Base-by-base conservation (phyloP, 208 protist genomes). In the Perkinsela sp. region DNA sequence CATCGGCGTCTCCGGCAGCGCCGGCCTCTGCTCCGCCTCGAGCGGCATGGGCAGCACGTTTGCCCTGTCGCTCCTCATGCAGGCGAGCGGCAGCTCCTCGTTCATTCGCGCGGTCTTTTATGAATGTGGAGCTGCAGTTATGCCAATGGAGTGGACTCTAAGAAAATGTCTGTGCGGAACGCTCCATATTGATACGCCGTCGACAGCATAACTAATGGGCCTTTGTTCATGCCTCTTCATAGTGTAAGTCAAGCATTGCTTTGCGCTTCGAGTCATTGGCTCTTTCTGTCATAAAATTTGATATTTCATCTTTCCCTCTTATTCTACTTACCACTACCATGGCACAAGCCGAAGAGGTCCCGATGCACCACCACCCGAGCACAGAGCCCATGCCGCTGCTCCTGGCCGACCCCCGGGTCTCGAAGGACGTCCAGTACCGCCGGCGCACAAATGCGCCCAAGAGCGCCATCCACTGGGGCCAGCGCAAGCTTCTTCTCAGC, bases 401-500 rank as follows among this genome's bases (percentile, higher is more conserved):
- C 13, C 6, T 57, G 6, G 22, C 40, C 40, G 40, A 57, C 40
- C 40, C 40, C 40, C 13, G 13, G 40, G 15, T 72, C 13, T 48
- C 67, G 16, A 66, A 29, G 29, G 40, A 15, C 30, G 22, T 67
- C 68, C 2, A 72, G 67, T 95, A 95, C 71, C 78, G 79, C 1
- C 88, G 85, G 0, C 81, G 91, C 31, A 80, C 78, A 69, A 68
- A 66, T 0, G 82, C 93, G 32, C 74, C 85, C 29, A 96, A 95
- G 76, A 88, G 81, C 15, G 78, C 87, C 1, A 79, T 91, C 28
- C 93, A 96, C 76, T 96, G 93, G 91, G 93, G 93, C 0, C 92
- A 96, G 81, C 80, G 93, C 1, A 96, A 96, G 76, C 77, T 96
- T 0, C 75, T 96, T 1, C 72, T 96, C 13, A 94, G 88, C 1